Conservation (phyloP, 1,284 basidiomycete genomes). For the Athelia psychrophila region DNA sequence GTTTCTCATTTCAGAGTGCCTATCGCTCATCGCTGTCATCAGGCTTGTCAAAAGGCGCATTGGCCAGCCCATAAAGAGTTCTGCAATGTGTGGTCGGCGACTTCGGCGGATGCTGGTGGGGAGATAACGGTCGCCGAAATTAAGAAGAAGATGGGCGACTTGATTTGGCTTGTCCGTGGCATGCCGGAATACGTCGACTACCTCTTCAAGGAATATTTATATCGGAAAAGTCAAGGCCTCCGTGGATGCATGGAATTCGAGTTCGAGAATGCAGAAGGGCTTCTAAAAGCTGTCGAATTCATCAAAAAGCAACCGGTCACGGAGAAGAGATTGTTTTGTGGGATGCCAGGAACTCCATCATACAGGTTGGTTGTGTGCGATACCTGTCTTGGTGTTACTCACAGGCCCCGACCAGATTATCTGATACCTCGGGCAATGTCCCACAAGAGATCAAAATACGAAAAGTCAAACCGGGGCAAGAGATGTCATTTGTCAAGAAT, state of each 20-base stretch:
- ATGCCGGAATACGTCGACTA: slow-evolving; percentile 11
- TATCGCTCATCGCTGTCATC: not conserved
- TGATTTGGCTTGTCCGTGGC: slow-evolving; percentile 18
- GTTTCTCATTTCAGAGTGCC: not conserved
- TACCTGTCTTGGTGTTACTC: too few relatives aligned
- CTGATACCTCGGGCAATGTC: not conserved
- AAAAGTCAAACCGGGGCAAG: too few relatives aligned
- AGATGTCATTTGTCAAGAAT: too few relatives aligned
- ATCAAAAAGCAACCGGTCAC: slow-evolving; percentile 8
- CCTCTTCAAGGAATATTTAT: slow-evolving; percentile 12
- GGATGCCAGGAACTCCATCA: not conserved
- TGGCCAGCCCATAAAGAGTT: slow-evolving; percentile 16
- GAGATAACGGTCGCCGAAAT: slow-evolving; percentile 12
- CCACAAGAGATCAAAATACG: not conserved
- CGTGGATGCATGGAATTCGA: slow-evolving; percentile 17
- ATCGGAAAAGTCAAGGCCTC: slow-evolving; percentile 5
- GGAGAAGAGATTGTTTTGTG: not conserved
- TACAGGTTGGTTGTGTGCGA: too few relatives aligned
- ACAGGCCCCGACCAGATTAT: not conserved
- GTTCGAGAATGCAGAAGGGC: slow-evolving; percentile 13
- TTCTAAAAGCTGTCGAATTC: slow-evolving; percentile 9
- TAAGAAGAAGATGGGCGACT: slow-evolving; percentile 14
- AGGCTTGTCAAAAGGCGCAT: slow-evolving; percentile 13
- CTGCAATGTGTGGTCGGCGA: slow-evolving; percentile 13
- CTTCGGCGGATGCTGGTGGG: slow-evolving; percentile 10